Evolutionary conservation across 495 filamentous ascomycete species (phyloP).

Genomic region (Neurospora sp.): DNA sequence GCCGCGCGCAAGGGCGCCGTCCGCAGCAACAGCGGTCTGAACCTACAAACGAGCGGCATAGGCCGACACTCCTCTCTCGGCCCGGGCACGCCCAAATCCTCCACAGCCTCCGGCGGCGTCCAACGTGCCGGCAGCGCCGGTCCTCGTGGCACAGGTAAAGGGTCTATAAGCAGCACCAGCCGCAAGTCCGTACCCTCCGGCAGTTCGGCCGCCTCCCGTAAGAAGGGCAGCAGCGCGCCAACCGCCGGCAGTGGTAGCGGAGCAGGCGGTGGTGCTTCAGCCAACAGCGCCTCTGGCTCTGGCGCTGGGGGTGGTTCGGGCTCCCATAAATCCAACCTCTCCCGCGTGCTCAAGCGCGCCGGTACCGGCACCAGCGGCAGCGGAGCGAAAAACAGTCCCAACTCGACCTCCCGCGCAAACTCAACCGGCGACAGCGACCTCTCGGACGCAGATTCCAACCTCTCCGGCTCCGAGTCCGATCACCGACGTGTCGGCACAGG

Average conservation of each 20-base stretch:
- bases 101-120: slow-evolving; percentile 41
- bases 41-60: slow-evolving; percentile 63
- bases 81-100: slow-evolving; percentile 74
- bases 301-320: not conserved
- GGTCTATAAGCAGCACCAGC: slow-evolving; percentile 16
- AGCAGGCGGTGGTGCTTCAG: not conserved
- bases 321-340: slow-evolving; percentile 36
- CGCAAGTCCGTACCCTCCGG: slow-evolving; percentile 57
- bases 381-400: slow-evolving; percentile 48
- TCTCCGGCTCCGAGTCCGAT: slow-evolving; percentile 34
- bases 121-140: slow-evolving; percentile 64
- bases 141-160: slow-evolving; percentile 49
- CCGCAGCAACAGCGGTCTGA: slow-evolving; percentile 54
- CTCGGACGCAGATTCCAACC: slow-evolving; percentile 50
- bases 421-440: slow-evolving; percentile 48
- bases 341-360: slow-evolving; percentile 37
- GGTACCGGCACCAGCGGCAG: not conserved
- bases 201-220: slow-evolving; percentile 36
- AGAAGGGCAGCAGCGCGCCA: slow-evolving; percentile 37
- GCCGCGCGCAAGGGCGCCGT: slow-evolving; percentile 59
- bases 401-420: slow-evolving; percentile 16
- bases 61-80: slow-evolving; percentile 72
- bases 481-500: slow-evolving; percentile 30
- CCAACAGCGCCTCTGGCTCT: not conserved
- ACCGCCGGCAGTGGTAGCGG: slow-evolving; percentile 39